Base-by-base conservation (phyloP, 177 flowering plant genomes). In the Vitis hybrid region DNA sequence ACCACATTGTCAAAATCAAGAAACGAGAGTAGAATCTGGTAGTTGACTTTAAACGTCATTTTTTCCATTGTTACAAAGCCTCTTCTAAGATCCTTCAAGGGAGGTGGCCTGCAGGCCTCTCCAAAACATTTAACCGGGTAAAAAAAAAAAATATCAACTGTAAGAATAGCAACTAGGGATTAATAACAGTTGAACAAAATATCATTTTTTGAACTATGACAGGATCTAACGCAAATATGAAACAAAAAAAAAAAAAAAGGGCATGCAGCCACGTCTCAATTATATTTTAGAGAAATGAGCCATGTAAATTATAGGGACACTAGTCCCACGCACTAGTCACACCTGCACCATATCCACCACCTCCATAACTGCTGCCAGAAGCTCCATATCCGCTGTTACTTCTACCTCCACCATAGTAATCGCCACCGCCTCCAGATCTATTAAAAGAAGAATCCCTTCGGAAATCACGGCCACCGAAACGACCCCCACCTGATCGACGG, bases 321-420 rank as follows among this genome's bases (percentile, higher is more conserved):
- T 54, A 54, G 56, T 54, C 56, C 56, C 56, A 54, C 17, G 56
- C 56, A 15, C 56, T 54, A 14, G 56, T 54, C 56, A 54, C 56
- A 14, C 56, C n/a, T 12, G 56, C 7, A 17, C 56, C 56, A 54
- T 54, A 14, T 5, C 17, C 17, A 5, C 17, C 56, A 14, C 17
- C 17, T 54, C 17, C 56, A 5, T 54, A 15, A 54, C 45, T 40
- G 45, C 45, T 40, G 45, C 45, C 45, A 40, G 45, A 40, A 7
- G 45, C 45, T 40, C 45, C 45, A 40, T 40, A 40, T 40, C 45
- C 45, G 8, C 45, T 40, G 45, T 40, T 40, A 40, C 45, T 40
- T 40, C 45, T 40, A 40, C 45, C 45, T 40, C 45, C 45, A 5
- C 45, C 45, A 40, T 40, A 7, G 45, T 40, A 40, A 40, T 40